Base-by-base conservation (phyloP, 495 filamentous ascomycete genomes). In the Aspergillus affinis region DNA sequence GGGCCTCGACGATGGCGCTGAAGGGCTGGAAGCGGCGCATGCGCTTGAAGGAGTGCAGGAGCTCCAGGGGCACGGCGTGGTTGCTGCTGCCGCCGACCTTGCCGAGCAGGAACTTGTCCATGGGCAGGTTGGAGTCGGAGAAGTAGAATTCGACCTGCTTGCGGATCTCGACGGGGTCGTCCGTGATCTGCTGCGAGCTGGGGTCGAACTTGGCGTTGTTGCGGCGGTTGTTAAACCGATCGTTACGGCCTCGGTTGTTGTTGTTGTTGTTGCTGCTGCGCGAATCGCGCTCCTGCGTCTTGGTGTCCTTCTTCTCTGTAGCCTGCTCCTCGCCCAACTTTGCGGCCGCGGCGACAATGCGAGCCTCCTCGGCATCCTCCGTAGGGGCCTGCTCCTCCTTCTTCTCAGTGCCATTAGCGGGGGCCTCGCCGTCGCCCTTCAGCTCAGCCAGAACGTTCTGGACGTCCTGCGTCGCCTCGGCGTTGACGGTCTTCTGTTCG, bases 101-200 rank as follows among this genome's bases (percentile, higher is more conserved):
- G 58, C 82, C 74, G 76, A 92, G 88, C 44, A 99, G 82, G 77
- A 91, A 93, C 68, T 91, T 89, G 75, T 99, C 94, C 63, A 82
- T 83, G 48, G 88, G 88, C 0, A 98, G 84, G 70, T 99, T 99
- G 64, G 88, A 89, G 71, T 96, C 91, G 59, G 89, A 89, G 75
- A 99, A 97, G 78, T 98, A 99, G 71, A 97, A 99, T 68, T 99
- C 93, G 57, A 97, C 92, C 79, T 95, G 91, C 63, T 88, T 88
- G 58, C 90, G 86, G 64, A 96, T 94, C 69, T 88, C 81, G 29
- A 81, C 81, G 3, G 89, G 88, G 68, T 96, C 90, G 54, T 87
- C 82, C 19, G 85, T 87, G 61, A 86, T 84, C 48, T 84, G 76
- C 58, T 84, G 82, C 18, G 75, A 69, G 30, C 81, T 81, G 23